Conservation (phyloP, 1,284 basidiomycete species). For the Rhodotorula sp. region DNA sequence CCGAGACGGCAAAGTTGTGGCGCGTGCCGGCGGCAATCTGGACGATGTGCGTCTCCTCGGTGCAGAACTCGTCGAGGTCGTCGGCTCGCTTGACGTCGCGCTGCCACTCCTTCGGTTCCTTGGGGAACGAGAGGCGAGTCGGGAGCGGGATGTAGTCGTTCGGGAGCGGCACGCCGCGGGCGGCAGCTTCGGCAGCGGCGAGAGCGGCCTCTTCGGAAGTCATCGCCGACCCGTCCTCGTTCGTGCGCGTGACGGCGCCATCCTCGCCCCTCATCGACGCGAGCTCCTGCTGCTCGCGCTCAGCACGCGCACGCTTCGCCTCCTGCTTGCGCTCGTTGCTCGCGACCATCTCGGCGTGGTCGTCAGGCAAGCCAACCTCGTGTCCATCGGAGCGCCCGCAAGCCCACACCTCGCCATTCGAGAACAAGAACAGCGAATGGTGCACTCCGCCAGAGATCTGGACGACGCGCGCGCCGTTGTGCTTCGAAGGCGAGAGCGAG, state of each 20-base stretch:
- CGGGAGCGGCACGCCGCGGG: conserved; percentile 43
- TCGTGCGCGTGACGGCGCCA: conserved; percentile 45
- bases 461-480: conserved; percentile 65
- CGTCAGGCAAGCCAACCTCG: conserved; percentile 70
- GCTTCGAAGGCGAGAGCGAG: conserved; percentile 64
- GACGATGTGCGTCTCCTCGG: conserved; percentile 63
- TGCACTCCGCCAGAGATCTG: conserved; percentile 68
- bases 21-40: conserved; percentile 74
- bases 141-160: conserved; percentile 27
- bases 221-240: conserved; percentile 8
- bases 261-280: conserved; percentile 56
- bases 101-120: conserved; percentile 52
- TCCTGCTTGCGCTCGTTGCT: conserved; percentile 47
- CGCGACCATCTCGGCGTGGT: conserved; percentile 57
- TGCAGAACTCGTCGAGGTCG: conserved; percentile 46
- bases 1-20: conserved; percentile 76
- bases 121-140: conserved; percentile 62
- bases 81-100: conserved; percentile 9
- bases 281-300: conserved; percentile 27
- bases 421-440: conserved; percentile 82
- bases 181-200: conserved; percentile 45
- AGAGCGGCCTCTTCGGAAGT: conserved; percentile 19
- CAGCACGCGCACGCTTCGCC: conserved; percentile 44
- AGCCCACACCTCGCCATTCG: conserved; percentile 76
- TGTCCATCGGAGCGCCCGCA: conserved; percentile 74